Base-by-base conservation (phyloP, 768 basidiomycete genomes). In the Trametes cubensis region DNA sequence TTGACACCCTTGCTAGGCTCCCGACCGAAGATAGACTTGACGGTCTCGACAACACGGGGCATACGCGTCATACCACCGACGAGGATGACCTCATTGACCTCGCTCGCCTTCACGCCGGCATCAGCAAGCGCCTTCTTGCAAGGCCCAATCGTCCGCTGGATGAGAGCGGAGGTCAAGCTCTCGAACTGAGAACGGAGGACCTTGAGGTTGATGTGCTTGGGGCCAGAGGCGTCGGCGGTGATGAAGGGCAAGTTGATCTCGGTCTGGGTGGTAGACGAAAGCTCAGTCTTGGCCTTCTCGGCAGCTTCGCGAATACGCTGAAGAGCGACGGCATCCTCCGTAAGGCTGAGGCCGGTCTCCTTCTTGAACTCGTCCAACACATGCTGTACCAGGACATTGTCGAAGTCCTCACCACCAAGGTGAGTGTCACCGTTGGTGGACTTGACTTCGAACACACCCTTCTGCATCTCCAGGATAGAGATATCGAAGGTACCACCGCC, bases 401-500 rank as follows among this genome's bases (percentile, higher is more conserved):
- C 97, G 72, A 98, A 98, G 77, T 98, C 97, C 78, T 99, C 97
- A 73, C 89, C 89, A 74, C 76, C 97, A 60, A 99, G 86, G 74
- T 99, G 97, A 17, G 97, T 98, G 77, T 99, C 96, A 74, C 97
- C 97, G 73, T 98, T 98, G 58, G 97, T 99, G 0, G 97, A 98
- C 81, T 98, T 99, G 74, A 99, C 97, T 77, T 98, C 97, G 76
- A 98, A 99, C 11, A 99, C 95, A 70, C 96, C 97, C 77, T 97
- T 95, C 77, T 98, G 94, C 94, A 98, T 98, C 79, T 98, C 95
- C 58, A 99, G 82, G 68, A 99, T 95, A 28, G 97, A 99, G 72
- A 99, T 94, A 94, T 98, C 96, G 76, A 98, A 98, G 23, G 96
- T 98, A 59, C 96, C 96, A 70, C 96, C 96, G 68, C 96, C 96